Base-by-base conservation (phyloP, 257 asterid species). In the Primulina eburnea region DNA sequence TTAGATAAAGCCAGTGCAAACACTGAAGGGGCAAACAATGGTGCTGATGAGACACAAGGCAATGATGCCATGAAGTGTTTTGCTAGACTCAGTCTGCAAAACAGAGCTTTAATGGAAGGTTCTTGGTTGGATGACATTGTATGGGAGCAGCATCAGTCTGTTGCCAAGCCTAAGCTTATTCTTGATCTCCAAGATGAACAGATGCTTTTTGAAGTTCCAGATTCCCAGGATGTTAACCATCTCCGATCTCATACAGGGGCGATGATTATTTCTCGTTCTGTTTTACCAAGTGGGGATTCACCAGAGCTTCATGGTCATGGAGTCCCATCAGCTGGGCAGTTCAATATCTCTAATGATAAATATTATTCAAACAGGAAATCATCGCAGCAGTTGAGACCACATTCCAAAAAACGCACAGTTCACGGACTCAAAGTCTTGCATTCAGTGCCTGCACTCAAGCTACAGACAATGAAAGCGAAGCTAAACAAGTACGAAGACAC, bases 371-470 rank as follows among this genome's bases (percentile, higher is more conserved):
- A 80, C 80, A 86, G 96, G 79, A 94, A 89, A 84, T 88, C 96
- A 67, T 89, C 97, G 71, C 97, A 89, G 87, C 99, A 91, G 85
- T 79, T 80, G 71, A 89, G 92, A 80, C 86, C 99, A 72, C 91
- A 91, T 77, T 88, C 97, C 68, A 94, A 94, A 82, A 91, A 91
- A 76, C 96, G 99, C 28, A 76, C 96, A 30, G 85, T 79, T 77
- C 99, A 94, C 74, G 96, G 93, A 57, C 89, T 88, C 78, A 94
- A 94, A 86, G 89, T 89, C 78, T 83, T 91, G 82, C 99, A 94
- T 81, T 94, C 99, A 56, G 89, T 84, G 50, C 97, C 99, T 28
- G 97, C 97, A 58, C 95, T 89, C 69, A 94, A 89, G 88, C 86
- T 94, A 76, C 95, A 91, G 82, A 94, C 97, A 1, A 85, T 94